Evolutionary conservation across 176 grass and related monocot species (phyloP).

Genomic region (Leersia perrieri): DNA sequence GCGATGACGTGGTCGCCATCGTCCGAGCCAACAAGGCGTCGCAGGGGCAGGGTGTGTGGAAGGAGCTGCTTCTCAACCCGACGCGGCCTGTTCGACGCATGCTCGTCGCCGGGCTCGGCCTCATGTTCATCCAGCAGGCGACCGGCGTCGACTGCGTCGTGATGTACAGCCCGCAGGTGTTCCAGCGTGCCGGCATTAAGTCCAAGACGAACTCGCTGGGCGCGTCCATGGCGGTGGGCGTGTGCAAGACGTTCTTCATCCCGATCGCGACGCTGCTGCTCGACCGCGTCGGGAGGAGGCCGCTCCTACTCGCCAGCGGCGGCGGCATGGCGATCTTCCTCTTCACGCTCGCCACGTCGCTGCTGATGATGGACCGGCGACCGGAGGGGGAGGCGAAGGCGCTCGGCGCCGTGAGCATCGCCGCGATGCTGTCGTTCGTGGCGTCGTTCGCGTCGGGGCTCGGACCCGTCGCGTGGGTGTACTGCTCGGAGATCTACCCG

Average conservation of each 20-base stretch:
- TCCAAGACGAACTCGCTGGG: constrained; percentile 57
- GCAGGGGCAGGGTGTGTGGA: constrained; percentile 46
- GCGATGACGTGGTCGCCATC: constrained; percentile 30
- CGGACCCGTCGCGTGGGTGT: constrained; percentile 82
- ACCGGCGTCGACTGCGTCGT: constrained; percentile 90
- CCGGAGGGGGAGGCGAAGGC: constrained; percentile 40
- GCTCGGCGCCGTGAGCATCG: constrained; percentile 61
- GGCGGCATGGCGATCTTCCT: constrained; percentile 83
- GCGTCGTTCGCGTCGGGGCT: constrained; percentile 73
- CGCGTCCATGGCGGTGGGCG: constrained; percentile 68
- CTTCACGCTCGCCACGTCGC: constrained; percentile 45
- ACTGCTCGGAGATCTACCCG: constrained; percentile 92
- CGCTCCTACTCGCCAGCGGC: constrained; percentile 71
- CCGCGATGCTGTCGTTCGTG: constrained; percentile 61
- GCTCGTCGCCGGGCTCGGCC: constrained; percentile 57
- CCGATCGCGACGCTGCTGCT: constrained; percentile 67
- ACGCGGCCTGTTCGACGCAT: constrained; percentile 66
- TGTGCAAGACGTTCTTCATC: constrained; percentile 81
- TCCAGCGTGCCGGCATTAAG: constrained; percentile 61
- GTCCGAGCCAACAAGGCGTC: constrained; percentile 18
- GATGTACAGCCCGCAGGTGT: constrained; percentile 80
- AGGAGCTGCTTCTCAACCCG: constrained; percentile 65
- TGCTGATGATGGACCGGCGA: constrained; percentile 45
- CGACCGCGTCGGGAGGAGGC: constrained; percentile 74
- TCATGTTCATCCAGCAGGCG: constrained; percentile 94